A percentile compares a stretch with the other conserved stretches of the same genome.
Evolutionary conservation across 2,329 filamentous ascomycete species (phyloP).

Genomic region (Sclerotinia spermophila): DNA sequence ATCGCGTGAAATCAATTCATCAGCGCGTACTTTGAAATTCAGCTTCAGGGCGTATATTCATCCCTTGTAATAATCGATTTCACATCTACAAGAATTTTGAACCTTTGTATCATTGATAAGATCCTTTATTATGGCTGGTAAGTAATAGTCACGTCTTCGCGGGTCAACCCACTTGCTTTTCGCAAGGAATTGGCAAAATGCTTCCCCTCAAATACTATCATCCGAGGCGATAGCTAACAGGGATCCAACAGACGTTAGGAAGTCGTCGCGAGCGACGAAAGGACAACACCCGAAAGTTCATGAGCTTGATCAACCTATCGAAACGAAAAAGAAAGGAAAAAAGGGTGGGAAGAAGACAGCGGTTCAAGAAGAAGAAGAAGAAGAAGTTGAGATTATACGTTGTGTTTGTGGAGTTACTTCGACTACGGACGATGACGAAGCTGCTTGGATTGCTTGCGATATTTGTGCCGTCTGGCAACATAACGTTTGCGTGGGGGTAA

Average conservation of each 20-base stretch:
- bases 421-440: conserved; percentile 78
- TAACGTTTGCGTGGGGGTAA: conserved; percentile 89
- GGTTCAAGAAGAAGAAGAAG: conserved; percentile 44
- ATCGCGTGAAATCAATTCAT: conserved; percentile 34
- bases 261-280: conserved; percentile 94
- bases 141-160: conserved; percentile 40
- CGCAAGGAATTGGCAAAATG: conserved; percentile 3
- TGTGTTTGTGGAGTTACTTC: conserved; percentile 89
- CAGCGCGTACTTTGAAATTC: conserved; percentile 34
- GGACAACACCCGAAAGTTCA: conserved; percentile 92
- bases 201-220: neutral
- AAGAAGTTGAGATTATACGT: conserved; percentile 67
- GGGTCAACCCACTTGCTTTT: neutral
- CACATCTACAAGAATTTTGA: conserved; percentile 29
- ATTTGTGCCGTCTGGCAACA: conserved; percentile 93
- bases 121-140: conserved; percentile 53
- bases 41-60: conserved; percentile 23
- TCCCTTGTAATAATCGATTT: conserved; percentile 31
- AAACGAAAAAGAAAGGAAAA: conserved; percentile 49
- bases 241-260: conserved; percentile 48
- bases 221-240: conserved; percentile 27
- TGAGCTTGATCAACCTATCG: conserved; percentile 58
- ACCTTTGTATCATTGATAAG: conserved; percentile 26
- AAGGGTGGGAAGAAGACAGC: conserved; percentile 52
- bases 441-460: conserved; percentile 96